Evolutionary conservation across 495 filamentous ascomycete species (phyloP).

Genomic region (Tuber melanosporum): DNA sequence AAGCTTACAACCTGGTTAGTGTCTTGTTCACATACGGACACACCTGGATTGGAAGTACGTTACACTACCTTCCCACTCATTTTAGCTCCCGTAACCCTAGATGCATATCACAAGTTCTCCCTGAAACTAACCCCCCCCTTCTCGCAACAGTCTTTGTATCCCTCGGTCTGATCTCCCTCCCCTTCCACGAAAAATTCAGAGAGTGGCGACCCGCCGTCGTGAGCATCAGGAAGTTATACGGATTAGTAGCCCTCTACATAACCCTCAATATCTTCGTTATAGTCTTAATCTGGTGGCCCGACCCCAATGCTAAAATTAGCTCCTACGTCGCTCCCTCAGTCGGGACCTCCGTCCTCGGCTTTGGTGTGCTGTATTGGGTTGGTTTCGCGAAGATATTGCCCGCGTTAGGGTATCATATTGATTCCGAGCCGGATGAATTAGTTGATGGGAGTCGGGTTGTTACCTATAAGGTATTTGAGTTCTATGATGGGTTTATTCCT

Average conservation of each 20-base stretch:
- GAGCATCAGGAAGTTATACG: conserved; percentile 12
- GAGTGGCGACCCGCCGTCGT: conserved; percentile 22
- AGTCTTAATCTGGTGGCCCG: conserved; percentile 35
- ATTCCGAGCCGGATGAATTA: conserved; percentile 26
- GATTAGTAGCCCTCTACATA: conserved; percentile 30
- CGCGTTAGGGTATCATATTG: conserved; percentile 31
- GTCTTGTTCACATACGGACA: conserved; percentile 35
- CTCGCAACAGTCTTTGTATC: conserved; percentile 20
- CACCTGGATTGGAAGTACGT: conserved; percentile 37
- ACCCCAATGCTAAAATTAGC: conserved; percentile 8
- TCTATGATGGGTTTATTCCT: not conserved
- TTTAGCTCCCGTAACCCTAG: not conserved
- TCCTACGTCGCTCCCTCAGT: conserved; percentile 27
- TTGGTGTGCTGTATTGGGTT: conserved; percentile 35
- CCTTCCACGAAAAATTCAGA: conserved; percentile 11
- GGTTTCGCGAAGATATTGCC: conserved; percentile 30
- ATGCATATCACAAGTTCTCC: not conserved
- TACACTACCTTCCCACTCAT: not conserved
- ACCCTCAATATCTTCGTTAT: conserved; percentile 36
- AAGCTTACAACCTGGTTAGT: conserved; percentile 37
- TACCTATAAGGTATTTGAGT: conserved; percentile 28
- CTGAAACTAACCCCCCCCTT: conserved; percentile 12
- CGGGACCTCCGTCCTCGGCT: conserved; percentile 33
- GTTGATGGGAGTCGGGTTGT: conserved; percentile 36
- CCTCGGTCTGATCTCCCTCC: conserved; percentile 30